Evolutionary conservation across 2,329 filamentous ascomycete species (phyloP).

Genomic region (Neoarthrinium moseri): DNA sequence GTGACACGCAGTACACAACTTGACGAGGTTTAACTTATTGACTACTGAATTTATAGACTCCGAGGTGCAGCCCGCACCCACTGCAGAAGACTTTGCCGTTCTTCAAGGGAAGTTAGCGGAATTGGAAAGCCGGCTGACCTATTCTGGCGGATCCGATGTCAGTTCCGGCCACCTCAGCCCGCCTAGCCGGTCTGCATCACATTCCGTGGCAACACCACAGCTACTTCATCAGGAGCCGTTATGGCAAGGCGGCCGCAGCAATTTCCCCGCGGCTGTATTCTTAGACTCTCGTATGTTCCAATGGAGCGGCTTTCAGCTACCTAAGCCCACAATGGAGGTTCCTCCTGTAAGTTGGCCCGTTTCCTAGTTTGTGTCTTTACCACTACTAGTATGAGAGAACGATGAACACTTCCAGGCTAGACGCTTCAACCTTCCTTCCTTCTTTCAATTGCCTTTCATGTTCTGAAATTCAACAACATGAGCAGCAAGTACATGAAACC

Average conservation of each 20-base stretch:
- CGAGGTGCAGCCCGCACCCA: conserved; percentile 31
- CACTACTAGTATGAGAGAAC: no score
- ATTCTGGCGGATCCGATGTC: conserved; percentile 13
- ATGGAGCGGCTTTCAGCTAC: conserved; percentile 32
- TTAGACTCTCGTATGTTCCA: conserved; percentile 40
- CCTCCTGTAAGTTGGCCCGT: conserved; percentile 37
- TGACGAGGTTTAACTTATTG: no score
- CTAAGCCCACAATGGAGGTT: conserved; percentile 34
- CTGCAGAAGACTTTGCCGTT: conserved; percentile 37
- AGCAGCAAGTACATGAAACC: no score
- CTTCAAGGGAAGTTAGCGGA: conserved; percentile 35
- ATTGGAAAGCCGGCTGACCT: conserved; percentile 34
- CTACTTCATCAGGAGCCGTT: conserved; percentile 11
- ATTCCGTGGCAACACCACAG: conserved; percentile 13
- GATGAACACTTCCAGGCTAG: no score
- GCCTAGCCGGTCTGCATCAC: conserved; percentile 20
- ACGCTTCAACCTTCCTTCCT: no score
- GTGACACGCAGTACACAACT: no score
- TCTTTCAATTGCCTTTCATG: no score
- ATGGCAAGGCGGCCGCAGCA: conserved; percentile 21
- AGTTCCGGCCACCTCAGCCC: conserved; percentile 13
- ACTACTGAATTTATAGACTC: no score
- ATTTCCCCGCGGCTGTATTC: conserved; percentile 42
- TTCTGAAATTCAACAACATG: no score
- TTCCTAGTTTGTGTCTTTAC: no score